These are phyloP conservation scores for Cubamyces lactineus DNA, from an alignment of 768 basidiomycete genomes.

Conservation along the genomic window DNA sequence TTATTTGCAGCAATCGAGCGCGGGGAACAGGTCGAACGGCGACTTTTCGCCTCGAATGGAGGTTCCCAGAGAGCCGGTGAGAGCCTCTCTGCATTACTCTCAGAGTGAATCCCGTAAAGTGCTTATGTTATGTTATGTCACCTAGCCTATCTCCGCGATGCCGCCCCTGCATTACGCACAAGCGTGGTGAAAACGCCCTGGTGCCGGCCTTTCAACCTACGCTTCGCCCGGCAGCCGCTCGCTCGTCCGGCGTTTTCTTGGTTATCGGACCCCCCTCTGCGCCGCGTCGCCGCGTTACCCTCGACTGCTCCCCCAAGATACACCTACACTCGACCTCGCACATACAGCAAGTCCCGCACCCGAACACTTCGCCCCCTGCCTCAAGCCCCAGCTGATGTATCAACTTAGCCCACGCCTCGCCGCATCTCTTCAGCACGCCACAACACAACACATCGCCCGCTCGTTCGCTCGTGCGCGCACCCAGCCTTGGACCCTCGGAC, in stretches of 20 bases:
- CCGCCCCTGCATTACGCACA: conserved; percentile 14
- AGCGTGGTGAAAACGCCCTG: conserved; percentile 7
- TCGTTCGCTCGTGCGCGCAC: too few species aligned
- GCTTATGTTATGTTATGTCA: too few species aligned
- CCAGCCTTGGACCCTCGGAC: too few species aligned
- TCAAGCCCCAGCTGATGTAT: neutral
- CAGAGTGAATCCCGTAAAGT: too few species aligned
- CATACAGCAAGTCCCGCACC: neutral
- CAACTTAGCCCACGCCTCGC: neutral
- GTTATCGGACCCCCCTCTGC: neutral
- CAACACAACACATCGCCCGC: too few species aligned
- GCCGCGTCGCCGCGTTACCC: neutral
- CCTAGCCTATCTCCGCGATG: conserved; percentile 8
- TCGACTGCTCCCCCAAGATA: neutral
- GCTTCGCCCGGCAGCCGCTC: neutral
- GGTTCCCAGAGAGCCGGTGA: conserved; percentile 19
- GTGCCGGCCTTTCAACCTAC: neutral
- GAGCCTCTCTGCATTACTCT: too few species aligned
- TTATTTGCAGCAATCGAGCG: neutral
- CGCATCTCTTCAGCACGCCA: too few species aligned
- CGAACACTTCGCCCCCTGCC: neutral
- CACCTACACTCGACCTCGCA: neutral
- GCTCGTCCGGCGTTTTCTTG: neutral
- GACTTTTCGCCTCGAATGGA: conserved; percentile 16
- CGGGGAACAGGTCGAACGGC: neutral